These are phyloP conservation scores for Cutaneotrichosporon spelunceum DNA, from an alignment of 1,284 basidiomycete species.

Conservation along the genomic window DNA sequence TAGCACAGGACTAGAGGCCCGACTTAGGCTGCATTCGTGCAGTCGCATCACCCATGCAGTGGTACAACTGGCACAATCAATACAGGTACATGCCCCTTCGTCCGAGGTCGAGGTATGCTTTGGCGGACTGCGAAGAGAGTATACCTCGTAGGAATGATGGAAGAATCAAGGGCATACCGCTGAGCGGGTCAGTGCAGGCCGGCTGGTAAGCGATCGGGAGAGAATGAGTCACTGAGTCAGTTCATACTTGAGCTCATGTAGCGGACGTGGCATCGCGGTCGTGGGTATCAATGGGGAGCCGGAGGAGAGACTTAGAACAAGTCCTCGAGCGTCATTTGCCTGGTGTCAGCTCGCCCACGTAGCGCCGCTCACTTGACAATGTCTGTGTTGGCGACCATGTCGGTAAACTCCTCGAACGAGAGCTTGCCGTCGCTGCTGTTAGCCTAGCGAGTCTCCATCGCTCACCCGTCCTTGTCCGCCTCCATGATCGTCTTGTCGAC, in stretches of 20 bases:
- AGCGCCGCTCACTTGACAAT: constrained; percentile 42
- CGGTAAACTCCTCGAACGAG: constrained; percentile 92
- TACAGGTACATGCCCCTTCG: no score
- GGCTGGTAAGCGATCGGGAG: background rate
- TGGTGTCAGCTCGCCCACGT: constrained; percentile 63
- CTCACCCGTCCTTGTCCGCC: constrained; percentile 80
- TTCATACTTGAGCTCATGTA: background rate
- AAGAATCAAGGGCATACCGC: background rate
- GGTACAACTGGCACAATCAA: no score
- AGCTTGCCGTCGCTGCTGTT: constrained; percentile 73
- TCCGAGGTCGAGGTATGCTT: background rate
- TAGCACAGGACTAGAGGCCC: no score
- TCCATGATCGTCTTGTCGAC: constrained; percentile 99
- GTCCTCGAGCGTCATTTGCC: constrained; percentile 98
- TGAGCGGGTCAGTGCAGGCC: background rate
- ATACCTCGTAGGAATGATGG: background rate
- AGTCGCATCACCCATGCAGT: no score
- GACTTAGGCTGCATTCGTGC: no score
- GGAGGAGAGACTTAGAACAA: constrained; percentile 59
- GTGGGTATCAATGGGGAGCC: constrained; percentile 1
- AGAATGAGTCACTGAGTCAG: background rate
- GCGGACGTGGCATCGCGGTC: constrained; percentile 6
- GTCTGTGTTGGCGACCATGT: constrained; percentile 93
- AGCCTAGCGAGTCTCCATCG: constrained; percentile 40
- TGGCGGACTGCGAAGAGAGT: background rate